A percentile compares a stretch with the other conserved stretches of the same genome.
phyloP scores from a whole-genome alignment of 495 filamentous ascomycete species.

The Xylaria cubensis region DNA sequence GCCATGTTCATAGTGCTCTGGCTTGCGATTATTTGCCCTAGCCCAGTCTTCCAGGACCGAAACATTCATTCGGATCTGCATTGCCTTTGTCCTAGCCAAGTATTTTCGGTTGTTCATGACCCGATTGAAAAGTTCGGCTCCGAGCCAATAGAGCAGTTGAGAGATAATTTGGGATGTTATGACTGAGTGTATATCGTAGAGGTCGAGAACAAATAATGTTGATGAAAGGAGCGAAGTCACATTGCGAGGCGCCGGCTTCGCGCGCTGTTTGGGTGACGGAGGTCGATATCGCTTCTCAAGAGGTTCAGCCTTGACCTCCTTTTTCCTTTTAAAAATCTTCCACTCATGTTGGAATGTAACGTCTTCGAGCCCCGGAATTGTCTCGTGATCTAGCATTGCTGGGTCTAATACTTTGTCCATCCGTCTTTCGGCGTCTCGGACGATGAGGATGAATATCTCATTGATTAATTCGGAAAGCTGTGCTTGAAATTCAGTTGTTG shows the following conservation, averaged over 20 bases:
- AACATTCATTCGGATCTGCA: constrained; percentile 99
- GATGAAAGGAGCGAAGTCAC: constrained; percentile 97
- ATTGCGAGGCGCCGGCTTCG: constrained; percentile 90
- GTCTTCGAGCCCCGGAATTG: constrained; percentile 95
- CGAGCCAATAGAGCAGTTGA: constrained; percentile 95
- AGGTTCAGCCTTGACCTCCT: constrained; percentile 83
- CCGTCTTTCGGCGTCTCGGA: constrained; percentile 93
- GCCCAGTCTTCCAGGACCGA: constrained; percentile 97
- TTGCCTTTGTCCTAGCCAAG: constrained; percentile 94
- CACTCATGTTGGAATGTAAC: constrained; percentile 97
- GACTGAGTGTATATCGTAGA: constrained; percentile 98
- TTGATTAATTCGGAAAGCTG: constrained; percentile 95
- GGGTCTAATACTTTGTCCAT: constrained; percentile 94
- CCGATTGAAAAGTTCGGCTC: constrained; percentile 96
- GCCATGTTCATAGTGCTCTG: constrained; percentile 94
- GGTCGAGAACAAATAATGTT: constrained; percentile 94
- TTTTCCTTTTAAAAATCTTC: constrained; percentile 92
- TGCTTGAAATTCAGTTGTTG: constrained; percentile 88
- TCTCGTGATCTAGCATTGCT: constrained; percentile 97
- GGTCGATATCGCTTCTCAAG: constrained; percentile 92
- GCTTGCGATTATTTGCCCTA: constrained; percentile 86
- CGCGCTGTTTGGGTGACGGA: constrained; percentile 91
- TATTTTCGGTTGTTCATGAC: constrained; percentile 96
- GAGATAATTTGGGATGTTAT: constrained; percentile 91
- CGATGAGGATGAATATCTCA: constrained; percentile 99